Conservation (phyloP, 2,329 filamentous ascomycete genomes). For the Paraphaeosphaeria sporulosa region DNA sequence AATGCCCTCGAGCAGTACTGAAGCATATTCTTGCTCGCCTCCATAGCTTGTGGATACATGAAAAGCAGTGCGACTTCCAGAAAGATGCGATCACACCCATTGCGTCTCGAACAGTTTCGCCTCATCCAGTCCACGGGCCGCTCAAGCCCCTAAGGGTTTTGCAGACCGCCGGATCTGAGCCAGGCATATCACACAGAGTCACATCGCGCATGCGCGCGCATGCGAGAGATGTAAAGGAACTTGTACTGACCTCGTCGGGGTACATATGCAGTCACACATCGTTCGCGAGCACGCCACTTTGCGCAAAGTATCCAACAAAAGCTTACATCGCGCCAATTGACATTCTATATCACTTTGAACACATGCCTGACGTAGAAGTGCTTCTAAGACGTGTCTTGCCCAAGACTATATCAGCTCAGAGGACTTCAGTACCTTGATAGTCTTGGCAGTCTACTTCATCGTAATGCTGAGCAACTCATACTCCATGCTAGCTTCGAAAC, state of each 20-base stretch:
- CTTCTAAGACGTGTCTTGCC: no score
- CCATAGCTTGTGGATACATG: neutral
- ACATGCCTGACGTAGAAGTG: neutral
- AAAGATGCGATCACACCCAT: slow-evolving; percentile 16
- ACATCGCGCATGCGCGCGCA: no score
- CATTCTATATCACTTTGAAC: neutral
- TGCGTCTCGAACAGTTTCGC: slow-evolving; percentile 17
- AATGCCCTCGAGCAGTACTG: neutral
- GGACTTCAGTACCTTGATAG: neutral
- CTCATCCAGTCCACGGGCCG: slow-evolving; percentile 12
- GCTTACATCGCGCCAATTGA: neutral
- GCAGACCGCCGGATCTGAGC: neutral
- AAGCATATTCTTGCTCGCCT: neutral
- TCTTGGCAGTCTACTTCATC: neutral
- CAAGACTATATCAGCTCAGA: neutral
- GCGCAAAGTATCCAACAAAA: neutral
- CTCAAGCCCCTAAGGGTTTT: neutral
- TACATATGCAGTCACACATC: neutral
- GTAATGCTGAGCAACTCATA: neutral
- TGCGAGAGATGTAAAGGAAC: neutral
- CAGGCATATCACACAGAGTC: neutral
- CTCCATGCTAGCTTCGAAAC: neutral
- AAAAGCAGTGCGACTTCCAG: neutral
- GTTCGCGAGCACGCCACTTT: neutral
- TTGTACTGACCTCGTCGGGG: neutral